Base-by-base conservation (phyloP, 345 rosid species). In the Turnera subulata region DNA sequence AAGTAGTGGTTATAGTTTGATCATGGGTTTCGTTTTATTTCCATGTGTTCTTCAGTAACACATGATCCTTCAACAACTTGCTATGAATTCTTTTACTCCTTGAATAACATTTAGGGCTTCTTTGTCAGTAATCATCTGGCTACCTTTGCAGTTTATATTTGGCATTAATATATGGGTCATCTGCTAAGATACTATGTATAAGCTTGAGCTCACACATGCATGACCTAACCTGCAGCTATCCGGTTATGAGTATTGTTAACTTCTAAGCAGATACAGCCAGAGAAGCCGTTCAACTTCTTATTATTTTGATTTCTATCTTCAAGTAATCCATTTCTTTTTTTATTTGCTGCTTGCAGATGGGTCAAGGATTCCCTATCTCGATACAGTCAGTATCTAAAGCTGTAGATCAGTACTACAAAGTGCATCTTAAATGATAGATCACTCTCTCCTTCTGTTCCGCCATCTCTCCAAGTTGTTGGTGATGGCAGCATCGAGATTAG, bases 331-430 rank as follows among this genome's bases (percentile, higher is more conserved):
- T 42, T 42, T 42, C 29, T 23, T 16, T 15, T 35, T 50, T 17
- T 17, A 50, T 22, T 33, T 43, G 53, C n/a, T 61, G 7, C 24
- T 20, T 74, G 86, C 97, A 93, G 99, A 84, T 93, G 94, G 97
- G 99, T 51, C 77, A 78, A 32, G 96, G 90, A 54, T 93, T 72
- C 62, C 80, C 82, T 5, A 79, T 89, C 50, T 83, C 99, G 35
- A 81, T 93, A 75, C 96, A 89, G 66, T 93, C 99, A 2, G 53
- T 93, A 67, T 89, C 99, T 19, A 85, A 89, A 84, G 99, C 97
- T 65, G 95, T 82, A 5, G 99, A 92, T 70, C 78, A 73, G 52
- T 81, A 74, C 71, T 74, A 52, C 84, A 92, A 82, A 72, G 66
- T 67, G 46, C 77, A 69, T 62, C 73, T 73, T 35, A 77, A 79